phyloP scores from a whole-genome alignment of 441 rosid genomes.

The Arabidopsis hybrid region DNA sequence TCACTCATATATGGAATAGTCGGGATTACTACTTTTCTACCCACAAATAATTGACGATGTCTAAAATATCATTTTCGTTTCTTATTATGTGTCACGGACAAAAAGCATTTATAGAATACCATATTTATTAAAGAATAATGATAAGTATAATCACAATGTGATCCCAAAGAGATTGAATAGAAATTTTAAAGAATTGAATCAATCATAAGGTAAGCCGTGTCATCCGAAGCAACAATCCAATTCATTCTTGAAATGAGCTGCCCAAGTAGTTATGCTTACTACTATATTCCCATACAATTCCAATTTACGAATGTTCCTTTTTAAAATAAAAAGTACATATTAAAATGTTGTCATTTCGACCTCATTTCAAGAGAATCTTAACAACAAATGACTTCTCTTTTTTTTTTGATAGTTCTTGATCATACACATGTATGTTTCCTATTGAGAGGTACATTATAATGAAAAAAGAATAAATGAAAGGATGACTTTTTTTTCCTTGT shows the following conservation, averaged over 20 bases:
- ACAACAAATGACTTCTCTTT: background rate
- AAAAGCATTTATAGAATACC: background rate
- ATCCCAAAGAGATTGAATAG: slow-evolving; percentile 1
- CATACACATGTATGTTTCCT: slow-evolving; percentile 16
- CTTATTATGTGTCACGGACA: slow-evolving; percentile 9
- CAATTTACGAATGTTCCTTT: slow-evolving; percentile 13
- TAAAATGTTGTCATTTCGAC: background rate
- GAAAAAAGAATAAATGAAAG: background rate
- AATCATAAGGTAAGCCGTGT: slow-evolving; percentile 29
- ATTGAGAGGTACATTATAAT: slow-evolving; percentile 24
- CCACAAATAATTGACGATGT: background rate
- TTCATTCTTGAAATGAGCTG: slow-evolving; percentile 35
- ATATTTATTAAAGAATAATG: background rate
- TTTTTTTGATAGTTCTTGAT: background rate
- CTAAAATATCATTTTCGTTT: background rate
- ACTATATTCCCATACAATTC: background rate
- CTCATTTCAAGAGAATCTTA: background rate
- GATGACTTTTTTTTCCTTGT: background rate
- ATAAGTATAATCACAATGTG: slow-evolving; percentile 21
- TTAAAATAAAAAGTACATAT: background rate
- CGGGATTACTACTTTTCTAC: background rate
- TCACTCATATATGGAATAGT: slow-evolving; percentile 7
- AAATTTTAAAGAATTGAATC: slow-evolving; percentile 3
- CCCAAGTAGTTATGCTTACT: slow-evolving; percentile 1
- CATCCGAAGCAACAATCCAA: slow-evolving; percentile 29